Conservation (phyloP, 257 asterid species). For the Solanum microdontum region DNA sequence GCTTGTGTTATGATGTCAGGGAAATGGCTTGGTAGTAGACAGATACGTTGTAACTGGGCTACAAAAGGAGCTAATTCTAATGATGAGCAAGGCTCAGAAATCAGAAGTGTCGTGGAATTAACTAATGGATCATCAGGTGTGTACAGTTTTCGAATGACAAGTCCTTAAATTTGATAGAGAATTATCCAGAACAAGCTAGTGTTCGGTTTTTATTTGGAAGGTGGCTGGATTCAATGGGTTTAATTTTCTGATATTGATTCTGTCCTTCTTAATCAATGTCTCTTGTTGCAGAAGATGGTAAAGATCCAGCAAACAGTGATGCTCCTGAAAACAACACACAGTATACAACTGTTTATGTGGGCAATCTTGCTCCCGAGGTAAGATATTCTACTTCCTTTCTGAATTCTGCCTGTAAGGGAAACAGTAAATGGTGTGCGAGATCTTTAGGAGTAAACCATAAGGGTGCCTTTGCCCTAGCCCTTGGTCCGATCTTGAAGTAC, state of each 20-base stretch:
- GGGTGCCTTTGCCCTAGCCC: background rate
- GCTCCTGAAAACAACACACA: constrained; percentile 91
- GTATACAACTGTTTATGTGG: constrained; percentile 85
- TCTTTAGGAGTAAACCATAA: background rate
- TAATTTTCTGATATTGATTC: background rate
- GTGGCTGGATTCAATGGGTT: background rate
- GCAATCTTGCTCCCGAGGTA: constrained; percentile 93
- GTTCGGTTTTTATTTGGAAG: background rate
- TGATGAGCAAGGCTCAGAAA: constrained; percentile 69
- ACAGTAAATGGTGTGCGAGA: background rate
- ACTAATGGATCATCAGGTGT: constrained; percentile 67
- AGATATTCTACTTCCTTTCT: background rate
- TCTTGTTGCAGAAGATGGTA: constrained; percentile 63
- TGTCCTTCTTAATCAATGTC: background rate
- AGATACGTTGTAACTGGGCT: constrained; percentile 98
- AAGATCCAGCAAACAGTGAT: constrained; percentile 56
- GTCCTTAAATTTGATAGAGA: background rate
- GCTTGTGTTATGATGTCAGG: constrained; percentile 23
- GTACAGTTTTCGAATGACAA: background rate
- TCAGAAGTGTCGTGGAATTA: constrained; percentile 74
- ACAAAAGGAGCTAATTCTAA: constrained; percentile 69
- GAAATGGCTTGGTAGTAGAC: constrained; percentile 94
- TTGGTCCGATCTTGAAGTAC: background rate
- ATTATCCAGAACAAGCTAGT: background rate
- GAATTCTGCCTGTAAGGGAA: background rate